A percentile compares a stretch with the other conserved stretches of the same genome.
Conservation (phyloP, 805 yeast genomes). For the Lachancea sp. region DNA sequence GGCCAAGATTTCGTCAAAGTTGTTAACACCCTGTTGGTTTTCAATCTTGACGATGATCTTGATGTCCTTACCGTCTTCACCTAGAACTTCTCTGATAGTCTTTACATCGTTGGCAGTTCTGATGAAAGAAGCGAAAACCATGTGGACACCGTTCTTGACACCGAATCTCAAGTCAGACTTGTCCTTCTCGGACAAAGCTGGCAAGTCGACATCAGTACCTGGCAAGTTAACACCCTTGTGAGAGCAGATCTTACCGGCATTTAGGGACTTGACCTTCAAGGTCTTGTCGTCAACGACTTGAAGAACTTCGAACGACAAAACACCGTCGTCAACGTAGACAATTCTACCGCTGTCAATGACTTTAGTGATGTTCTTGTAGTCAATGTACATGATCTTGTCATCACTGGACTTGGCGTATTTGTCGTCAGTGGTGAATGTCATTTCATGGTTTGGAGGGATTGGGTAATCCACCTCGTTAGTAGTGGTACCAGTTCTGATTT, state of each 20-base stretch:
- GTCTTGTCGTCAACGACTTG: constrained; percentile 76
- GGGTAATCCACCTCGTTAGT: constrained; percentile 72
- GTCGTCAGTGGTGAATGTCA: constrained; percentile 90
- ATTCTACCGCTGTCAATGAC: constrained; percentile 82
- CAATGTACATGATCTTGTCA: constrained; percentile 79
- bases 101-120: constrained; percentile 87
- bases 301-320: constrained; percentile 85
- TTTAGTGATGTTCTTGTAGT: constrained; percentile 93
- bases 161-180: constrained; percentile 87
- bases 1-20: constrained; percentile 90
- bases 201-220: constrained; percentile 97
- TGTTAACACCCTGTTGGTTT: constrained; percentile 99
- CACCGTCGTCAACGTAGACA: constrained; percentile 97
- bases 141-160: constrained; percentile 95
- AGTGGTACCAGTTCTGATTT: constrained; percentile 98
- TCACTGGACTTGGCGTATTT: constrained; percentile 64
- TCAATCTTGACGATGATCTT: constrained; percentile 97
- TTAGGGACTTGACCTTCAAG: constrained; percentile 80
- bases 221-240: constrained; percentile 99
- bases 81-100: constrained; percentile 88
- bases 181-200: constrained; percentile 97
- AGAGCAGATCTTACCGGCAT: constrained; percentile 92
- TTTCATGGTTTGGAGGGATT: constrained; percentile 77
- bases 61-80: constrained; percentile 94
- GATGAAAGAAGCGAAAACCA: constrained; percentile 97